Conservation (phyloP, 2,329 filamentous ascomycete genomes). For the Talaromyces sp. region DNA sequence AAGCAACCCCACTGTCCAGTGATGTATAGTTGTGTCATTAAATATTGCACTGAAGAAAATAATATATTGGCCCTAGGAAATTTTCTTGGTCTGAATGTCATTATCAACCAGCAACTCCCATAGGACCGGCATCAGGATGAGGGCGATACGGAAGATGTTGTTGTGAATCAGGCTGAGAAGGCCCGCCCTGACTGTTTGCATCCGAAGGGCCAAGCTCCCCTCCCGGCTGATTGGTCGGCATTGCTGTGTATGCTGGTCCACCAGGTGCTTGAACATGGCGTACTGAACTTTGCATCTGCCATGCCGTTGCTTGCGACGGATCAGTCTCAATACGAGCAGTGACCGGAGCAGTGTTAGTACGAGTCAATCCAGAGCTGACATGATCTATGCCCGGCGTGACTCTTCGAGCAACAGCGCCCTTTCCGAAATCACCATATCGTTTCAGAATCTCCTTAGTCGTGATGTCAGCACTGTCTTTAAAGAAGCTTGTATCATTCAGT, state of each 20-base stretch:
- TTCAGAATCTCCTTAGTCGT: constrained; percentile 97
- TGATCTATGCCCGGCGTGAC: constrained; percentile 48
- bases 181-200: constrained; percentile 24
- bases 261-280: constrained; percentile 59
- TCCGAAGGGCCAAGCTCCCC: constrained; percentile 4
- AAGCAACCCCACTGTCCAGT: constrained; percentile 6
- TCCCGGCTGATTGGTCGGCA: constrained; percentile 21
- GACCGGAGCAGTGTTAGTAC: constrained; percentile 40
- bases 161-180: constrained; percentile 24
- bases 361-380: constrained; percentile 35
- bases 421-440: constrained; percentile 78
- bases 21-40: constrained; percentile 4
- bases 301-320: constrained; percentile 62
- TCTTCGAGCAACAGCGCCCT: constrained; percentile 55
- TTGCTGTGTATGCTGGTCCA: constrained; percentile 27
- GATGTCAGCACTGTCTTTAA: constrained; percentile 76
- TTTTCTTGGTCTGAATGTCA: not conserved
- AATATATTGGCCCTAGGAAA: not conserved
- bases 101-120: constrained; percentile 33
- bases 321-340: constrained; percentile 77
- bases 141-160: constrained; percentile 31
- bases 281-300: constrained; percentile 79
- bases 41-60: constrained; percentile 10
- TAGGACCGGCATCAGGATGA: constrained; percentile 32
- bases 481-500: constrained; percentile 74